Base-by-base conservation (phyloP, 2,329 filamentous ascomycete genomes). In the Aspergillus jensenii region DNA sequence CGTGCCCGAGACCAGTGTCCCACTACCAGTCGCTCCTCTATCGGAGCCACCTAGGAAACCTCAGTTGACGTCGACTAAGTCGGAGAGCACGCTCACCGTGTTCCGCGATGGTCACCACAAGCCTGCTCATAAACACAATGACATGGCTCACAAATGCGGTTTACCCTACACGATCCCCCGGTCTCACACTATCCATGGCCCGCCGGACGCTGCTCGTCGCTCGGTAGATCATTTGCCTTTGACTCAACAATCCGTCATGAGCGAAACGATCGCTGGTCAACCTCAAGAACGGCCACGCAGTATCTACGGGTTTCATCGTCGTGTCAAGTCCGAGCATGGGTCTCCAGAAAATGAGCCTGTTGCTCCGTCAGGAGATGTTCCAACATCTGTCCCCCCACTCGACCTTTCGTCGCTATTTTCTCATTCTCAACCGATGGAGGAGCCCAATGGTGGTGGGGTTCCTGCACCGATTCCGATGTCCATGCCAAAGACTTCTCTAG, bases 81-180 rank as follows among this genome's bases (percentile, higher is more conserved):
- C 84, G 23, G 85, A 88, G 52, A 81, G 80, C 58, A 82, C 81
- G 31, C 73, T 87, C 65, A 87, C 83, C 17, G 78, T 86, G 58
- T 87, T 87, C 68, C 78, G 83, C 21, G 86, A 87, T 67, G 85
- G 85, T 58, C 84, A 87, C 65, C 84, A 87, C 74, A 86, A 86
- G 74, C 85, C 85, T 11, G 82, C 81, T 51, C 85, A 87, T 68
- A 84, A 85, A 64, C 84, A 85, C 73, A 87, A 87, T 72, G 83
- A 86, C 70, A 80, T 83, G 62, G 84, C 84, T 59, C 85, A 87
- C 67, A 83, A 86, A 59, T 84, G 81, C 56, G 84, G 84, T 58
- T 75, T 82, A 63, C 86, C 86, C 1, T 88, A 88, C 74, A 84
- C 84, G 67, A 82, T 87, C 62, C 83, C 84, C 47, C 75, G 81